phyloP scores from a whole-genome alignment of 129 eudicot species.

The Chrysanthemum seticuspe region DNA sequence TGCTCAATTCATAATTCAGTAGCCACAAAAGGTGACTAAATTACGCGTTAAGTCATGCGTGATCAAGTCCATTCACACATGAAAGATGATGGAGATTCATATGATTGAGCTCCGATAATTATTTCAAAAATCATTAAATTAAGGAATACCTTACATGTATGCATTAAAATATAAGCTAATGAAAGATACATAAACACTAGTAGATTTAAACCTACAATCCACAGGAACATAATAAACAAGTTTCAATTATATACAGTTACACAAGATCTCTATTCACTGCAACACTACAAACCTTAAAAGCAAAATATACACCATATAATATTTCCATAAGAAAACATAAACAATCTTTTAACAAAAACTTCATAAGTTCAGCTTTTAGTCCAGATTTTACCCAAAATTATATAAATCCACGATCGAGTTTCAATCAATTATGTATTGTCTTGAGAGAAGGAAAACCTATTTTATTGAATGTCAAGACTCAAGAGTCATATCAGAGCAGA shows the following conservation, averaged over 20 bases:
- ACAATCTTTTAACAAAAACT: background rate
- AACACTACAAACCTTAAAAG: background rate
- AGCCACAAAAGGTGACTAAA: too few relatives aligned
- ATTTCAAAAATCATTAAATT: too few relatives aligned
- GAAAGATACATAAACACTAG: background rate
- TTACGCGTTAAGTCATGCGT: too few relatives aligned
- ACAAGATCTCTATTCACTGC: background rate
- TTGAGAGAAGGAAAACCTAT: too few relatives aligned
- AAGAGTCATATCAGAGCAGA: constrained; percentile 57
- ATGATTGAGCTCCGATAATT: too few relatives aligned
- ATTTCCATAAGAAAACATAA: constrained; percentile 2
- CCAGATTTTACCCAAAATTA: too few relatives aligned
- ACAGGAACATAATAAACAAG: background rate
- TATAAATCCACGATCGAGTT: background rate
- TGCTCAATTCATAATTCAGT: too few relatives aligned
- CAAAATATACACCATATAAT: constrained; percentile 1
- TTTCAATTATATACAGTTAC: background rate
- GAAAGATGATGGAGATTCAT: too few relatives aligned
- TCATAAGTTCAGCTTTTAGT: too few relatives aligned
- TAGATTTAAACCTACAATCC: constrained; percentile 1
- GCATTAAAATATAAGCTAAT: background rate
- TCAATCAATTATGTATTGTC: background rate
- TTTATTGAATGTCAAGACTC: background rate
- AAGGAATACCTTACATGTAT: too few relatives aligned
- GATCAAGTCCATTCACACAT: too few relatives aligned